Evolutionary conservation across 805 yeast species (phyloP), one percentile per base, ranked within the genome.

Genomic region (Candida koratica): DNA sequence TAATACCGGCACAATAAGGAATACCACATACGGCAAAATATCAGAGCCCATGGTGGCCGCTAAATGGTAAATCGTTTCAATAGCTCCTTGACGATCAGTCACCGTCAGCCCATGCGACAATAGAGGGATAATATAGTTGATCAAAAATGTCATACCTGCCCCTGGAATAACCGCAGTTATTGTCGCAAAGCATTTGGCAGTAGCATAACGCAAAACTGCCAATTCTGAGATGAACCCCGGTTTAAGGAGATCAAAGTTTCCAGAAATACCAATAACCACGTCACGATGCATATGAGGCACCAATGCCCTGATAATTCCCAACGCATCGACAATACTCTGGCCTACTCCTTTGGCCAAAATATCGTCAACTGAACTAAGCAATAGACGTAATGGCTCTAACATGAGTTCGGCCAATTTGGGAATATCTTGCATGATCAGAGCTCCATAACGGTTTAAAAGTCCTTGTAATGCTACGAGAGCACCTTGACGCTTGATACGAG

Each of bases 21-120:
- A 93, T 24, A 93, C 95, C 32, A 93, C 89, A 58, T 90, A 93
- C 0, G 99, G 99, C 42, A 93, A 64, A 38, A 94, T 87, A 42
- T 77, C 84, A 6, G 85, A 68, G 1, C 94, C 97, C 96, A 93
- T 87, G 3, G 83, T 73, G 25, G 71, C 69, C 2, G 95, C 78
- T 31, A 93, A 67, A 53, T 93, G 97, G 55, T 86, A 89, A 6
- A 90, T 73, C 16, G 93, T 77, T 60, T 93, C 99, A 38, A 87
- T 83, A 5, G 95, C 88, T 52, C 99, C 98, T 63, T 90, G 97
- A 43, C 98, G 75, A 42, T 80, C 82, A 17, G 64, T 70, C 6
- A 80, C 62, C 20, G 74, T 75, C 11, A 84, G 77, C 1, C 93
- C 84, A 56, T 84, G 86, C 46, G 79, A 79, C 53, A 89, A 63